These are phyloP conservation scores for Alternaria triticimaculans DNA, from an alignment of 2,329 filamentous ascomycete species.

Conservation along the genomic window DNA sequence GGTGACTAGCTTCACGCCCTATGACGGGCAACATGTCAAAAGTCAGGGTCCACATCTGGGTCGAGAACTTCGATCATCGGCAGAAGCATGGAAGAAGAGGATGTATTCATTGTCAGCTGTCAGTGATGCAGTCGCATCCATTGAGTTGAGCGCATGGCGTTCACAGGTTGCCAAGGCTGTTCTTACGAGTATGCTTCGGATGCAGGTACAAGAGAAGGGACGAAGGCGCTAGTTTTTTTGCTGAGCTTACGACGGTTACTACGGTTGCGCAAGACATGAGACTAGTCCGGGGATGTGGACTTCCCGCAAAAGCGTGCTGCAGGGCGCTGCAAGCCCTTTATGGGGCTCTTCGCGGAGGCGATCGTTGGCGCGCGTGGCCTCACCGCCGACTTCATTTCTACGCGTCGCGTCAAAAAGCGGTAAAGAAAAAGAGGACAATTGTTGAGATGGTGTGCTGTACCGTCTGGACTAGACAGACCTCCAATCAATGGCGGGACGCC, in stretches of 20 bases:
- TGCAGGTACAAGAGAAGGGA: background rate
- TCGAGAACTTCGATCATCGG: background rate
- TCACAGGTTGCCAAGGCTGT: background rate
- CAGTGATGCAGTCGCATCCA: background rate
- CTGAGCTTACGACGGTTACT: background rate
- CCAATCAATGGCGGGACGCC: constrained; percentile 8
- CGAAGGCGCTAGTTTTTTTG: background rate
- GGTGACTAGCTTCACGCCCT: background rate
- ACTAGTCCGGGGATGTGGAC: background rate
- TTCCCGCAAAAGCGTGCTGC: background rate
- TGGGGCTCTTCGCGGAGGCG: background rate
- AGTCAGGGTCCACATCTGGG: background rate
- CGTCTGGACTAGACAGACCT: background rate
- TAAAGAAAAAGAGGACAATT: background rate
- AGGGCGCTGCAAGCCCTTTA: background rate
- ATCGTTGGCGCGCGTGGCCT: background rate
- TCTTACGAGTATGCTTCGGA: background rate
- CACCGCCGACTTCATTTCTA: background rate
- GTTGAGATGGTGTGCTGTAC: background rate
- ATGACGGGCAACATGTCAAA: background rate
- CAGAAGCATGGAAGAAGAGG: background rate
- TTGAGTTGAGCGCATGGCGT: background rate
- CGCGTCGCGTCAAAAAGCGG: background rate
- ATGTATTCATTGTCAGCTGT: background rate
- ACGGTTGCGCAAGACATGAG: background rate